Evolutionary conservation across 2,329 filamentous ascomycete species (phyloP), one percentile per base, ranked within the genome.

Genomic region (Arthrinium puccinioides): DNA sequence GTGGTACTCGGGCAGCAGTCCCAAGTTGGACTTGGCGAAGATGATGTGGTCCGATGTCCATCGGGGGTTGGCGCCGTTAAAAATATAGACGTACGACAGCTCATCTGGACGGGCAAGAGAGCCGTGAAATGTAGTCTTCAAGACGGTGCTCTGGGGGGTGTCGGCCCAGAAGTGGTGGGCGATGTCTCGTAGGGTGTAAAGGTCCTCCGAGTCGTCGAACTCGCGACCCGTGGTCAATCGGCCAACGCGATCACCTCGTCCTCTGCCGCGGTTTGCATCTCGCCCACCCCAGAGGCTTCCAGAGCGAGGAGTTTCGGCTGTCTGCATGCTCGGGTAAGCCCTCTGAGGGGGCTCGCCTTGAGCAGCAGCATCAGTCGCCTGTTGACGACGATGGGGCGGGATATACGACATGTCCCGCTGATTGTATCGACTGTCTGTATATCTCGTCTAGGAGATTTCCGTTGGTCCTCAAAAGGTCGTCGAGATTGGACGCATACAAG

Each of bases 11-110:
- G 53, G 53, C 5, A 54, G 38, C 11, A 52, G 25, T 7, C 21
- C 5, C 26, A 54, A 34, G 4, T 43, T 45, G 6, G 49, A 48
- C 28, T 48, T 52, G 11, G 42, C 48, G 27, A 52, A 53, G 31
- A 55, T 36, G 35, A 52, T 49, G 6, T 35, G 42, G 6, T 54
- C 45, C 13, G 16, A 32, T 2, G 11, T 24, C 52, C 53, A 55
- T 14, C 44, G 48, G 11, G 48, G 45, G 31, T 54, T 50, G 9
- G 44, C 46, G 2, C 32, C 31, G 11, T 2, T 4, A 15, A 21
- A 32, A n/a, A 32, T 14, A 19, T n/a, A 21, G 20, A 32, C n/a
- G 13, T 32, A 23, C 24, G 31, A n/a, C 31, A 32, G 11, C 31
- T 23, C n/a, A 15, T 14, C 19, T 4, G 7, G 2, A 8, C 9